Base-by-base conservation (phyloP, 1,284 basidiomycete species). In the Tylopilus sp. region DNA sequence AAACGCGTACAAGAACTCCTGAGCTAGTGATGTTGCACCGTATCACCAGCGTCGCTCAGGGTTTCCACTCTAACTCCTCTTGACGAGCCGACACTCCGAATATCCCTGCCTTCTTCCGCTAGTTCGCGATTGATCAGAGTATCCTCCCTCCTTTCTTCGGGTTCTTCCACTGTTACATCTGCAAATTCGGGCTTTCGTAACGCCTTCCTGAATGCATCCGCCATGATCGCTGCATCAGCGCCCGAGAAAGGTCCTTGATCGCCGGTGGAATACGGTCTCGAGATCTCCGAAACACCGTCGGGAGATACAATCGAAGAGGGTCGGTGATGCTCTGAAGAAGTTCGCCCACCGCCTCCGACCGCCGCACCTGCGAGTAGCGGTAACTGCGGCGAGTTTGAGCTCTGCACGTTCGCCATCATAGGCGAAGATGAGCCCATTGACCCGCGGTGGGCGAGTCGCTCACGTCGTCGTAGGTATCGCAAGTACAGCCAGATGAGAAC, bases 161-260 rank as follows among this genome's bases (percentile, higher is more conserved):
- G 84, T 63, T 90, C 88, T 61, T 88, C 85, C 8, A 81, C 77
- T 6, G 82, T 77, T 40, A 74, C 67, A 28, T 69, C 77, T 12
- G 82, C 77, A 65, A 91, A 91, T 62, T 90, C 88, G 4, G 89
- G 89, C 68, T 91, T 90, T 60, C 90, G 76, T 57, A 92, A 71
- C 53, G 85, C 85, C 66, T 86, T 83, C 58, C 89, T 75, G 71
- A 92, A 92, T 6, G 90, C 89, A 68, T 88, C 83, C 28, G 89
- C 89, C 83, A 92, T 90, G 62, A 91, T 88, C 28, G 87, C 86
- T 44, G 89, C 89, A 67, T 92, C 89, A 28, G 85, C 82, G 21
- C 81, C 83, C 26, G 83, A 87, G 69, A 92, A 85, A 14, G 81
- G 82, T 15, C 78, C 85, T 29, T 76, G 67, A 42, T 82, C 81